Conservation (phyloP, 23 red algal species). For the Pyropia yezoensis region DNA sequence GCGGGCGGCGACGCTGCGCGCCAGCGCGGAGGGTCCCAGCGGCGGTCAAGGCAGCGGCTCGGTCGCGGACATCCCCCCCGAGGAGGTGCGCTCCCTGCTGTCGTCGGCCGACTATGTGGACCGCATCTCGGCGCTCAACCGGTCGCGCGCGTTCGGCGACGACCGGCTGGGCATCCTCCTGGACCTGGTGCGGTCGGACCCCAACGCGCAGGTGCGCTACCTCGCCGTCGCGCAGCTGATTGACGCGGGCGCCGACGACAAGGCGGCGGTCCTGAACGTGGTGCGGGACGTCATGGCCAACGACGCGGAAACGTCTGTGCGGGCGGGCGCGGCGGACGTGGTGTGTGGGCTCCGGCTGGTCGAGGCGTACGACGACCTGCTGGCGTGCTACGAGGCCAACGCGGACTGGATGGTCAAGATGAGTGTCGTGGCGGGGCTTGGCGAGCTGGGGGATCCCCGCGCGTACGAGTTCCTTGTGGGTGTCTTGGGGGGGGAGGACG, state of each 20-base stretch:
- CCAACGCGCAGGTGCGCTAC: slow-evolving; percentile 71
- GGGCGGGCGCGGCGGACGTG: slow-evolving; percentile 64
- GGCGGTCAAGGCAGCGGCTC: no score
- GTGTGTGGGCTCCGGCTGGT: slow-evolving; percentile 31
- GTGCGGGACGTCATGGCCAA: slow-evolving; percentile 33
- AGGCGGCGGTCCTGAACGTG: slow-evolving; percentile 12
- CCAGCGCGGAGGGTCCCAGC: no score
- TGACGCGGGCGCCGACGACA: slow-evolving; percentile 22
- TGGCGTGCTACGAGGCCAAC: slow-evolving; percentile 39
- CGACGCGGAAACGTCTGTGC: slow-evolving; percentile 48
- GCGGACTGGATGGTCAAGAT: slow-evolving; percentile 82
- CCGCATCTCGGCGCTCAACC: slow-evolving; percentile 45
- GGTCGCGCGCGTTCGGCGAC: slow-evolving; percentile 10
- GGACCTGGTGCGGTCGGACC: slow-evolving; percentile 27
- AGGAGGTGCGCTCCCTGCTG: not conserved
- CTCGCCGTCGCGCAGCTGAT: slow-evolving; percentile 57
- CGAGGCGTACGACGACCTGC: slow-evolving; percentile 62
- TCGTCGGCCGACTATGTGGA: slow-evolving; percentile 35
- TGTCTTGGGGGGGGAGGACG: slow-evolving; percentile 14
- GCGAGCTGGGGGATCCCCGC: slow-evolving; percentile 61
- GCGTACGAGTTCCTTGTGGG: slow-evolving; percentile 60
- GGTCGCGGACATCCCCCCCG: no score
- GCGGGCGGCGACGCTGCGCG: no score
- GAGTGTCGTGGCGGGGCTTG: slow-evolving; percentile 74
- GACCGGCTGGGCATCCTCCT: slow-evolving; percentile 34